Base-by-base conservation (phyloP, 2,329 filamentous ascomycete genomes). In the Claviceps arundinis region DNA sequence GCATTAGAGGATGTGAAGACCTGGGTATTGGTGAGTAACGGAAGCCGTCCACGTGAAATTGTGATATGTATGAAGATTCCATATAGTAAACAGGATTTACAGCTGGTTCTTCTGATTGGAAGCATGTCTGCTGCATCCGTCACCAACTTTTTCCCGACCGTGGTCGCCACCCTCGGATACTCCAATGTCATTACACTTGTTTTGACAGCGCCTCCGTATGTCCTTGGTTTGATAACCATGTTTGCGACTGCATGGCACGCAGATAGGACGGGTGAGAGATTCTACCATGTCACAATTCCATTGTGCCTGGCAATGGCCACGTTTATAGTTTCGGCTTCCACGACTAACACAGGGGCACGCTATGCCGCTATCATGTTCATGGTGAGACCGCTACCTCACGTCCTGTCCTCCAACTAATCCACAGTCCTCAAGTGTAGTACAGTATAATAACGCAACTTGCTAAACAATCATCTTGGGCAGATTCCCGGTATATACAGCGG, bases 311-410 rank as follows among this genome's bases (percentile, higher is more conserved):
- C 79, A 14, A 71, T 87, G 3, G 68, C 69, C 0, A 77, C 81
- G 3, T 89, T 85, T 66, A 83, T 89, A 58, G 72, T 88, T 49
- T 80, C 80, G 7, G 83, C 82, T 1, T 70, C 79, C 0, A 87
- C 84, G 0, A 80, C 73, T 0, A 63, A 70, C 2, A 71, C 75
- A 0, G 84, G 73, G 0, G 78, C 84, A 0, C 73, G 85, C 38
- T 89, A 89, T 56, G 66, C 84, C 8, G 73, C 80, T 34, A 87
- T 88, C 76, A 82, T 88, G 75, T 70, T 88, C 41, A 87, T 89
- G 80, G 73, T 62, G 51, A 48, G 57, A 43, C 41, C 38, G 6
- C 16, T n/a, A 17, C 14, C 14, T 40, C 38, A n/a, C 38, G 2
- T 8, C 6, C 16, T 7, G 6, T 4, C 38, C 16, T 14, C 9